Evolutionary conservation across 805 yeast species (phyloP).

Genomic region (Ogataea neopini): DNA sequence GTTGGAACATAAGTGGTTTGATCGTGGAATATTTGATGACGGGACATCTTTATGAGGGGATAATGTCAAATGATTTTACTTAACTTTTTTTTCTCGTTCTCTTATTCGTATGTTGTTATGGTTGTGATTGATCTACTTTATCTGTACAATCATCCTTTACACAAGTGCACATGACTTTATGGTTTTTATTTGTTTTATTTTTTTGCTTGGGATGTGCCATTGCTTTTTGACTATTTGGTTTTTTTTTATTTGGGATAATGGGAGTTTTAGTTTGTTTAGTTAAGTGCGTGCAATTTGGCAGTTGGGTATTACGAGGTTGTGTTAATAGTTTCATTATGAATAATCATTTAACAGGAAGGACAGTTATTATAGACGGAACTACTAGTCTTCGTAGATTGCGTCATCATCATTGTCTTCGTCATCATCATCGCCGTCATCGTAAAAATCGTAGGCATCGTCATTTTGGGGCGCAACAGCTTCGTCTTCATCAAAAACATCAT

Average conservation of each 20-base stretch:
- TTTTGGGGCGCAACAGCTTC: slow-evolving; percentile 15
- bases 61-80: background rate
- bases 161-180: background rate
- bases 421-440: slow-evolving; percentile 12
- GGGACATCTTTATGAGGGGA: slow-evolving; percentile 36
- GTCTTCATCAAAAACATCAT: slow-evolving; percentile 13
- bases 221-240: slow-evolving; percentile 7
- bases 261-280: slow-evolving; percentile 6
- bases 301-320: background rate
- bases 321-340: background rate
- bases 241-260: slow-evolving; percentile 8
- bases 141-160: background rate
- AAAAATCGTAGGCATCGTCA: slow-evolving; percentile 7
- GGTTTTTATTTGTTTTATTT: slow-evolving; percentile 4
- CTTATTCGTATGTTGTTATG: background rate
- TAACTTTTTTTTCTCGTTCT: background rate
- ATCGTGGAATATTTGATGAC: slow-evolving; percentile 58
- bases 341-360: background rate
- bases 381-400: slow-evolving; percentile 1
- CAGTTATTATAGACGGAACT: background rate
- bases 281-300: background rate
- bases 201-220: slow-evolving; percentile 3
- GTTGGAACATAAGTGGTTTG: slow-evolving; percentile 73
- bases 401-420: slow-evolving; percentile 12
- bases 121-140: background rate